Evolutionary conservation across 139 green algal genomes (phyloP).

Genomic region (Chlamydomonas incerta): DNA sequence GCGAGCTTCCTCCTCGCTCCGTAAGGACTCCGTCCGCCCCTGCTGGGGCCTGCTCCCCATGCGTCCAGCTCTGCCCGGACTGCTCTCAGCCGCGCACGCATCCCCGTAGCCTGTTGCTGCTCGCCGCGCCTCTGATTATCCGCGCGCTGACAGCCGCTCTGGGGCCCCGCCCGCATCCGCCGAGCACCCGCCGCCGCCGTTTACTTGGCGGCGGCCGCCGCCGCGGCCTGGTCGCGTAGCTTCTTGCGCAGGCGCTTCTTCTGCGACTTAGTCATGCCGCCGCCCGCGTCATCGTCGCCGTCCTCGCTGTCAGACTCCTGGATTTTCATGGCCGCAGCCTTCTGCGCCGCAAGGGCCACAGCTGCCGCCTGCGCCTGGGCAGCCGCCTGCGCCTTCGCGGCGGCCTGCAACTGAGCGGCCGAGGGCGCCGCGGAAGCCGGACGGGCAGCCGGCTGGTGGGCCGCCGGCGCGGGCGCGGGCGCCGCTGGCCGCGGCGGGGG

Average conservation of each 20-base stretch:
- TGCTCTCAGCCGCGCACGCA: too few species aligned
- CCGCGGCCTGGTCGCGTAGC: slow-evolving; percentile 11
- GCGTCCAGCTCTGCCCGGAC: too few species aligned
- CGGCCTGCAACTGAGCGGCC: background rate
- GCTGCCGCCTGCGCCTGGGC: background rate
- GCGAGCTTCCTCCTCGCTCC: too few species aligned
- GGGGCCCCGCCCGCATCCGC: too few species aligned
- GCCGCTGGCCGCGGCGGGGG: background rate
- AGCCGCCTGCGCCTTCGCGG: background rate
- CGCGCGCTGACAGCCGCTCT: too few species aligned
- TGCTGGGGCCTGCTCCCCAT: too few species aligned
- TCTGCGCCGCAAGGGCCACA: background rate
- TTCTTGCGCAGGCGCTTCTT: slow-evolving; percentile 50
- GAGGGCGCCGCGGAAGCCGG: background rate
- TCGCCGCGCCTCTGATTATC: too few species aligned
- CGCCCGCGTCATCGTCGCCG: background rate
- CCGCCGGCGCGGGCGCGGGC: background rate
- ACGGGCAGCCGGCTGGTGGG: background rate
- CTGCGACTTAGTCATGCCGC: slow-evolving; percentile 39
- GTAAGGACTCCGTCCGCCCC: too few species aligned
- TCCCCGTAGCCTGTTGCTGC: too few species aligned
- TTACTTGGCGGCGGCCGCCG: background rate
- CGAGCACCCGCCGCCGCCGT: too few species aligned
- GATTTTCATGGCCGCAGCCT: too few species aligned
- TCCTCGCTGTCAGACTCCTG: background rate